Base-by-base conservation (phyloP, 768 basidiomycete genomes). In the Lentinula detonsa region DNA sequence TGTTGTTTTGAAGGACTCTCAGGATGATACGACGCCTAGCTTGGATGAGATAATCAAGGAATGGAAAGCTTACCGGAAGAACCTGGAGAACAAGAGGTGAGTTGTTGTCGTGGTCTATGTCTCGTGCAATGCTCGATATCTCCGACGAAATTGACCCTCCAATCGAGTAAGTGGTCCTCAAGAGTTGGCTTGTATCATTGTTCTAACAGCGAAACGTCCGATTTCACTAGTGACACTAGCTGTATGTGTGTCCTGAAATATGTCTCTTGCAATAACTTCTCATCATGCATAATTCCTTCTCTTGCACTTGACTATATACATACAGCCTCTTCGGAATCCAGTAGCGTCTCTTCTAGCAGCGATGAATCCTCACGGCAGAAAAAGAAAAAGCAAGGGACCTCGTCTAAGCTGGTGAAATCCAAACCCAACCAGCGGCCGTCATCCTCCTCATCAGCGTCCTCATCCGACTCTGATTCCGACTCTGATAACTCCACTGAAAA, bases 21-120 rank as follows among this genome's bases (percentile, higher is more conserved):
- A 78, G 76, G 40, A 66, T 80, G 45, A 67, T 74, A 39, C 60
- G 72, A 42, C 74, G 81, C 81, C 84, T n/a, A 69, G 78, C 15
- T 70, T 93, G 65, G 86, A 87, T 53, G 79, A 81, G 39, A 86
- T 93, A 57, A 70, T 93, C 6, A 76, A 77, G 61, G 77, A 83
- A 66, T 93, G 90, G 91, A 87, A 80, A 69, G 61, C 28, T 9
- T 28, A 28, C 34, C n/a, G 46, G 8, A 18, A 42, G 7, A 34
- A 39, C 28, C 2, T 15, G 6, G n/a, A 40, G 40, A 67, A 3
- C 68, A 73, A 50, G 65, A 69, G 31, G 66, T 63, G n/a, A 57
- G 56, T 39, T 55, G 50, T 33, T 45, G 6, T 71, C 66, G 34
- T 64, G 66, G 46, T 67, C 67, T 6, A 73, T 71, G 39, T 67